phyloP scores from a whole-genome alignment of 495 filamentous ascomycete genomes.

The Jackrogersella multiformis region DNA sequence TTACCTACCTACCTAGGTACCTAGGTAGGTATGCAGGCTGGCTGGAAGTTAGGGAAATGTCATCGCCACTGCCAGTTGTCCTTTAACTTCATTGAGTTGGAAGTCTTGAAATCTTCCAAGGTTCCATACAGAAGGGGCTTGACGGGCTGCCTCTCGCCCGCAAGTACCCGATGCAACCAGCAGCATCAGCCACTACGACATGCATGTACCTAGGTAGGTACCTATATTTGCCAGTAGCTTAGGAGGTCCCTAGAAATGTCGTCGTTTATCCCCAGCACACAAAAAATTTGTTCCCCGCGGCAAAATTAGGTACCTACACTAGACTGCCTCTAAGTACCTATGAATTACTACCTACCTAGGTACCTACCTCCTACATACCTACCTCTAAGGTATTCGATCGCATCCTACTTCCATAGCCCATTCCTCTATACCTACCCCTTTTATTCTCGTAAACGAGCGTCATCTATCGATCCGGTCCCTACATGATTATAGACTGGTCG shows the following conservation, averaged over 20 bases:
- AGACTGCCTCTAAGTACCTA: background rate
- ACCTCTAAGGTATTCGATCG: no score
- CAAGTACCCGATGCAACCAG: slow-evolving; percentile 31
- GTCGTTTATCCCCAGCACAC: slow-evolving; percentile 8
- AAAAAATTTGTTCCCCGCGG: no score
- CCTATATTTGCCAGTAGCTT: background rate
- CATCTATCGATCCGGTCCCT: background rate
- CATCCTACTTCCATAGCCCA: slow-evolving; percentile 15
- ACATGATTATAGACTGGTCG: slow-evolving; percentile 10
- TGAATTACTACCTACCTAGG: slow-evolving; percentile 7
- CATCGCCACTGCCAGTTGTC: slow-evolving; percentile 43
- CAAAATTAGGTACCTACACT: no score
- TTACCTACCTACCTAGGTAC: no score
- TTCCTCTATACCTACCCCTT: slow-evolving; percentile 22
- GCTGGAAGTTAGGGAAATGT: background rate
- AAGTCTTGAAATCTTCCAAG: background rate
- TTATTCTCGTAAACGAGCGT: slow-evolving; percentile 10
- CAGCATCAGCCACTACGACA: slow-evolving; percentile 33
- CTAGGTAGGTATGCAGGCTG: no score
- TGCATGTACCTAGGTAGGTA: slow-evolving; percentile 18
- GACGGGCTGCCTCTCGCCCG: slow-evolving; percentile 38
- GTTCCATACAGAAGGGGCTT: slow-evolving; percentile 2
- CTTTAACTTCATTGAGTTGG: slow-evolving; percentile 13
- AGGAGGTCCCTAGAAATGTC: background rate
- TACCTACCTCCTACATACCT: no score